phyloP scores from a whole-genome alignment of 2,329 filamentous ascomycete species.

The Whalleya microplaca region DNA sequence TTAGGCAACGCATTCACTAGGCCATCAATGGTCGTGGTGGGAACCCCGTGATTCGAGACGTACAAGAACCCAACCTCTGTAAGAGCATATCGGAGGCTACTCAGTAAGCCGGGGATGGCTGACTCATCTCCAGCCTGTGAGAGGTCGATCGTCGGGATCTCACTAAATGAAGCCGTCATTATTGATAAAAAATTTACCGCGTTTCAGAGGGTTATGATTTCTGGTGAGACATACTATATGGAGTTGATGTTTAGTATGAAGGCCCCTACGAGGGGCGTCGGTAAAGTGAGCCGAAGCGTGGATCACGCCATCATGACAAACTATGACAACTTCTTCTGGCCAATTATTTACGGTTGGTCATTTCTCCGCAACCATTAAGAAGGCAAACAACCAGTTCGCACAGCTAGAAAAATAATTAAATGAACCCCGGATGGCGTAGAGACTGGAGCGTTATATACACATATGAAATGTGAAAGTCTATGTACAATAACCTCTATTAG shows the following conservation, averaged over 20 bases:
- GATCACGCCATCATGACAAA: slow-evolving; percentile 18
- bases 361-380: slow-evolving; percentile 2
- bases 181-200: background rate
- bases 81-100: slow-evolving; percentile 49
- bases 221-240: slow-evolving; percentile 2
- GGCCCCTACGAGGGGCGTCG: too few relatives aligned
- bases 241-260: background rate
- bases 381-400: background rate
- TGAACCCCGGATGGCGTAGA: background rate
- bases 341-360: slow-evolving; percentile 1
- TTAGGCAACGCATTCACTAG: slow-evolving; percentile 45
- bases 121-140: slow-evolving; percentile 43
- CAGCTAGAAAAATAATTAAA: background rate
- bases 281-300: slow-evolving; percentile 6
- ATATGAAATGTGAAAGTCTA: too few relatives aligned
- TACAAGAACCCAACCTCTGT: slow-evolving; percentile 59
- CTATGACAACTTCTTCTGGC: slow-evolving; percentile 14
- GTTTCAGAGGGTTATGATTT: background rate
- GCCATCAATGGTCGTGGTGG: slow-evolving; percentile 38
- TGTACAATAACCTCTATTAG: background rate
- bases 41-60: slow-evolving; percentile 53
- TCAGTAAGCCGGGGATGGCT: slow-evolving; percentile 43
- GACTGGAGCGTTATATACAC: too few relatives aligned
- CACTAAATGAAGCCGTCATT: slow-evolving; percentile 36
- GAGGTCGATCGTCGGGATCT: slow-evolving; percentile 55